These are phyloP conservation scores for Nematodospora valgi DNA, from an alignment of 805 yeast genomes.

Conservation along the genomic window DNA sequence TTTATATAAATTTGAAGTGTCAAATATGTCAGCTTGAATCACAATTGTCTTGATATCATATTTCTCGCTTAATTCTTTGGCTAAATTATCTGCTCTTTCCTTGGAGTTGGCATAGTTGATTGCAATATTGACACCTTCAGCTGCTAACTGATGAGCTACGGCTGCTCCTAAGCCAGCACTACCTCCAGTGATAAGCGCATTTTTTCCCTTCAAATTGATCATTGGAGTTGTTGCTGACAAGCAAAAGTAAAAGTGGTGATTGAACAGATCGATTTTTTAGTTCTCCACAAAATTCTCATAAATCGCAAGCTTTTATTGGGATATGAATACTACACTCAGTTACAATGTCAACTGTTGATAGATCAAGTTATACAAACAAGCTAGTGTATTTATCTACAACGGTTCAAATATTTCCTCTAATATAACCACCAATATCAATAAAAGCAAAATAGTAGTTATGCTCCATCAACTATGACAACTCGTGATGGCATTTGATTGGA, in stretches of 20 bases:
- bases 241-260: background rate
- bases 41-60: conserved; percentile 15
- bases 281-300: background rate
- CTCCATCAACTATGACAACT: too few relatives aligned
- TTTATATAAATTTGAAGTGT: conserved; percentile 14
- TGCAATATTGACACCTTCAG: conserved; percentile 30
- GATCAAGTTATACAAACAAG: too few relatives aligned
- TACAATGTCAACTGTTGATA: background rate
- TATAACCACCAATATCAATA: too few relatives aligned
- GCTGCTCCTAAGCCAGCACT: conserved; percentile 32
- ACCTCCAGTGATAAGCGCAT: conserved; percentile 21
- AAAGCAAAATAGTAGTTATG: too few relatives aligned
- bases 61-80: conserved; percentile 9
- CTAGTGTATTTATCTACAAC: too few relatives aligned
- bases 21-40: conserved; percentile 24
- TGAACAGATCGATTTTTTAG: background rate
- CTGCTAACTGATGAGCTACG: conserved; percentile 28
- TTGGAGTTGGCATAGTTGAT: conserved; percentile 27
- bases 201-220: conserved; percentile 17
- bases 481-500: too few relatives aligned
- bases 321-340: background rate
- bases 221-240: conserved; percentile 2
- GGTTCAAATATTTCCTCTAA: too few relatives aligned
- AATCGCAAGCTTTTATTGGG: background rate
- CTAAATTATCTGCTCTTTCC: conserved; percentile 26